Base-by-base conservation (phyloP, 1,139 yeast species). In the Hemisphaericaspora lyxosophila region DNA sequence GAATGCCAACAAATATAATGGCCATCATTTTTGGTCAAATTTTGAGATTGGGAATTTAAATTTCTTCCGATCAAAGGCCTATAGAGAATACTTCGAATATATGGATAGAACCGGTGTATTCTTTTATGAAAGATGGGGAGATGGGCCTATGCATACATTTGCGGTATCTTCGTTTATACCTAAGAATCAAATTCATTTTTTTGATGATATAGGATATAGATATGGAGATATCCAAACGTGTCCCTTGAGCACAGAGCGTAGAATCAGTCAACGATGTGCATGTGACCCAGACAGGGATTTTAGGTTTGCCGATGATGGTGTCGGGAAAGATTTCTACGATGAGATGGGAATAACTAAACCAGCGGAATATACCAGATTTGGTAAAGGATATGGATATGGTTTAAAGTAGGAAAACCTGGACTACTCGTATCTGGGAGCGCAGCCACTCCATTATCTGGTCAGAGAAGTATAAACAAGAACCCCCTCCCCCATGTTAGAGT, bases 41-140 rank as follows among this genome's bases (percentile, higher is more conserved):
- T 16, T 11, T 54, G 96, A 88, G 60, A 73, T 88, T 49, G 96
- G 82, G 1, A 77, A 80, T 43, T 67, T 88, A 50, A 81, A 82
- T 46, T 81, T 88, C 55, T 87, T 85, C 82, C 66, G 95, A 50
- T 63, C 78, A 7, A 70, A 75, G 26, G 79, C 80, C 1, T 88
- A 88, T 59, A 59, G 70, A n/a, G 73, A 72, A 28, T 88, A 80
- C 60, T 88, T 88, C 51, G 77, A 85, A 14, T 62, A 71, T 48
- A 70, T 88, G 49, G 96, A 88, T 57, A 54, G 68, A 42, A 72
- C 82, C 1, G 96, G 96, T 26, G 94, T 94, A 3, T 88, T 88
- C 65, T 88, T 85, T 66, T 88, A 88, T 59, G 96, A 88, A 59
- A 73, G 96, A 56, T 88, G 96, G 96, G 96, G 95, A 25, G 96